Evolutionary conservation across 352 stramenopile species (phyloP).

Genomic region (Saprolegnia parasitica): DNA sequence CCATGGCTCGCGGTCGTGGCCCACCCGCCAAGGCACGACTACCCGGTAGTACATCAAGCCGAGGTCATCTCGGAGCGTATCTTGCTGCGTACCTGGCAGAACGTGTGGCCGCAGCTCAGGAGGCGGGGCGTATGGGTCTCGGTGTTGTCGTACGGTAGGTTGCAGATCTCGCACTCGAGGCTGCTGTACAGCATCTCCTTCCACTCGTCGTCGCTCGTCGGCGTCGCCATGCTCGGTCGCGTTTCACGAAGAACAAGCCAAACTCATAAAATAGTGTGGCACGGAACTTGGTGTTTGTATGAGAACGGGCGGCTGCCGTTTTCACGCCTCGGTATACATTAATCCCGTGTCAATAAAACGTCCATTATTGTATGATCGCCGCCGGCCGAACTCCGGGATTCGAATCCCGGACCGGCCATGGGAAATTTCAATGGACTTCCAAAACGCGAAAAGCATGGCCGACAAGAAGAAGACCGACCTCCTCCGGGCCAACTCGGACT

Average conservation of each 20-base stretch:
- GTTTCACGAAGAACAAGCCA: not conserved
- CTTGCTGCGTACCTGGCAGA: constrained; percentile 54
- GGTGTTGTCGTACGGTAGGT: constrained; percentile 74
- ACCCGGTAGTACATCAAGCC: not conserved
- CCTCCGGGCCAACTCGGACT: constrained; percentile 12
- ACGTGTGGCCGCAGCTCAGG: constrained; percentile 73
- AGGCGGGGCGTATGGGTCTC: constrained; percentile 64
- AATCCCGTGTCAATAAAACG: not conserved
- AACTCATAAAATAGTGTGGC: constrained; percentile 6
- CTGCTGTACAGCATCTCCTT: constrained; percentile 68
- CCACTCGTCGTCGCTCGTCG: constrained; percentile 36
- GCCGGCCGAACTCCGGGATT: not conserved
- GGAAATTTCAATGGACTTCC: constrained; percentile 1
- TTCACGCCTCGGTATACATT: not conserved
- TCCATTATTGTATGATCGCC: not conserved
- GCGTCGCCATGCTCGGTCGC: not conserved
- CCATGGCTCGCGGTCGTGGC: constrained; percentile 21
- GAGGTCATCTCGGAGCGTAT: constrained; percentile 32
- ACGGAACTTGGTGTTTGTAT: constrained; percentile 16
- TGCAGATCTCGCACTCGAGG: constrained; percentile 82
- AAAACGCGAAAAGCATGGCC: not conserved
- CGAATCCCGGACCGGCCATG: not conserved
- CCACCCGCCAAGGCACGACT: constrained; percentile 23
- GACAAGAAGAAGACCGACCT: constrained; percentile 17
- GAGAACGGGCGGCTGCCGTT: constrained; percentile 82